Base-by-base conservation (phyloP, 1,284 basidiomycete species). In the Phellopilus nigrolimitatus region DNA sequence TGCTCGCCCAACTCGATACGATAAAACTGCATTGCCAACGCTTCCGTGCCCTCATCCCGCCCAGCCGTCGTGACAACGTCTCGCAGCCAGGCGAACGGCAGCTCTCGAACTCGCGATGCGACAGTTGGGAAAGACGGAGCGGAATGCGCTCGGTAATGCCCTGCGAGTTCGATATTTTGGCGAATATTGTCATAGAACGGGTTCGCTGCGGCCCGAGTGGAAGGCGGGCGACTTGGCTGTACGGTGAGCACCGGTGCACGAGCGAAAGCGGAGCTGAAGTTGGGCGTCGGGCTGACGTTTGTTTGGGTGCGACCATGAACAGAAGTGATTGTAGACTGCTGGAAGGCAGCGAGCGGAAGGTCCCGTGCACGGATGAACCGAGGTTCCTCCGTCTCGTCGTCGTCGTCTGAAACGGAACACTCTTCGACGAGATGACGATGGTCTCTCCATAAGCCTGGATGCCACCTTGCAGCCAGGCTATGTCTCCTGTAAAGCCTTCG, bases 171-270 rank as follows among this genome's bases (percentile, higher is more conserved):
- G 13, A 87, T 69, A 62, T 98, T 97, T 68, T 99, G 95, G 27
- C 95, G 87, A 60, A 99, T 91, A 61, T 91, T 88, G 69, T 99
- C 94, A 60, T 94, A 95, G 69, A 95, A 95, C 3, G 91, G 91
- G 64, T 93, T 94, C 47, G 84, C 79, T 17, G 51, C 47, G 19
- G 41, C 28, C 19, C 22, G 42, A 33, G 28, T 34, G 15, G 55
- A 19, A 10, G 28, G 17, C 19, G 21, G 44, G 13, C 34, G 24
- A 25, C 15, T 50, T 15, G 37, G 3, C 7, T 41, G 37, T 12
- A 31, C 17, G 39, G 19, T 4, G 38, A 43, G 19, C 19, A 31
- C 9, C 17, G 49, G 15, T 5, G 22, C 10, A 17, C n/a, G 25
- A 24, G 49, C 37, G 37, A 36, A 28, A 4, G 67, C 60, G 38